Evolutionary conservation across 257 asterid genomes (phyloP), one percentile per base, ranked within the genome.

Genomic region (Anisodus tanguticus): DNA sequence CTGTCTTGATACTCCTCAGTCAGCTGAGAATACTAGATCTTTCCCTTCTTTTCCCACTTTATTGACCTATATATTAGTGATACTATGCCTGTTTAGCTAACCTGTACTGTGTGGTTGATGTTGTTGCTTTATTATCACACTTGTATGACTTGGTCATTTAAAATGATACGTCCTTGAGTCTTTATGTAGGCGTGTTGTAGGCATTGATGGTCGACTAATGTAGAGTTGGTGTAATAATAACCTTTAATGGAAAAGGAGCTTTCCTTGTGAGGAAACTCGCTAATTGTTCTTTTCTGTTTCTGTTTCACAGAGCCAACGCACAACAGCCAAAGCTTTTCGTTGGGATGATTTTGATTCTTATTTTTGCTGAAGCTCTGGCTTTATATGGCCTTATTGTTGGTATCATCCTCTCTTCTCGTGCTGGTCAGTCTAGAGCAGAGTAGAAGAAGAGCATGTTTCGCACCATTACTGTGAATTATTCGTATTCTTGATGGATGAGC

Each of bases 261-360:
- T 66, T 66, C 47, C 72, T 26, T 11, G 47, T 37, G 12, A 66
- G 72, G 72, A 31, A 66, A 66, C 19, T 35, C 31, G 37, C 15
- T 66, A 66, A 66, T 66, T 66, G 51, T 55, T 4, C 35, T 64
- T 39, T 43, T 13, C 17, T 49, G 62, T 9, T 22, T 64, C 4
- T n/a, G 11, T 64, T 81, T 66, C 72, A 51, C 84, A 83, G 85
- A 67, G 85, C 85, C 59, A 83, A 83, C 41, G 85, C 85, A 54
- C 85, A 83, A 70, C 85, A 83, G 69, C 85, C 85, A 39, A 82
- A 83, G 85, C 85, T 83, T 58, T 68, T 83, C 17, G 80, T 82
- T 19, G 85, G 85, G 57, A 47, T 82, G 85, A 82, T 82, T 82
- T 62, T 82, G 79, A 82, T 82, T 67, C 85, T 67, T 70, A 82